Conservation (phyloP, 179 eudicot genomes). For the Spergularia azorica region DNA sequence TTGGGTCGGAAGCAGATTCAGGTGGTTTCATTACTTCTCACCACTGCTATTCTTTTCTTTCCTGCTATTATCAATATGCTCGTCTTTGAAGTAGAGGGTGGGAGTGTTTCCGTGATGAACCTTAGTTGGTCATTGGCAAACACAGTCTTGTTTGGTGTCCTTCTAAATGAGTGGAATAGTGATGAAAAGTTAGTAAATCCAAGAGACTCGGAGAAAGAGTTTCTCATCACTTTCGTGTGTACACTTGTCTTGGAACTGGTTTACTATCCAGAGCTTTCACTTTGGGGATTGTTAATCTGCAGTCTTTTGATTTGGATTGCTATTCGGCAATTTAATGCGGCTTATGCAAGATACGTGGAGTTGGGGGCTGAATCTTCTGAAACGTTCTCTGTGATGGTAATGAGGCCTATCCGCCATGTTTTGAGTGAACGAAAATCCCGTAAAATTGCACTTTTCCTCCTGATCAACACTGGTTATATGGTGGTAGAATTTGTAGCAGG, state of each 20-base stretch:
- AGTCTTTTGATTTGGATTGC: slow-evolving; percentile 74
- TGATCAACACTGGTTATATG: slow-evolving; percentile 93
- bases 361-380: slow-evolving; percentile 71
- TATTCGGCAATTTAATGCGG: slow-evolving; percentile 60
- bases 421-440: slow-evolving; percentile 96
- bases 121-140: slow-evolving; percentile 90
- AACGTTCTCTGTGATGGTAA: slow-evolving; percentile 47
- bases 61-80: slow-evolving; percentile 86
- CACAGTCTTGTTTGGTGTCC: slow-evolving; percentile 90
- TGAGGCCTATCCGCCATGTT: slow-evolving; percentile 84
- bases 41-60: slow-evolving; percentile 73
- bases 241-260: slow-evolving; percentile 76
- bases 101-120: slow-evolving; percentile 57
- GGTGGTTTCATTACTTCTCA: slow-evolving; percentile 69
- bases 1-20: slow-evolving; percentile 66
- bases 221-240: slow-evolving; percentile 73
- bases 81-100: slow-evolving; percentile 76
- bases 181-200: slow-evolving; percentile 58
- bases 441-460: slow-evolving; percentile 91
- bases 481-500: slow-evolving; percentile 95
- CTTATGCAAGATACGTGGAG: slow-evolving; percentile 50
- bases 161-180: slow-evolving; percentile 78
- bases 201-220: slow-evolving; percentile 80
- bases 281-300: slow-evolving; percentile 85
- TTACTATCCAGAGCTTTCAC: slow-evolving; percentile 93